A percentile compares a stretch with the other conserved stretches of the same genome.
Conservation (phyloP, 2,329 filamentous ascomycete species). For the Epichloe scottii region DNA sequence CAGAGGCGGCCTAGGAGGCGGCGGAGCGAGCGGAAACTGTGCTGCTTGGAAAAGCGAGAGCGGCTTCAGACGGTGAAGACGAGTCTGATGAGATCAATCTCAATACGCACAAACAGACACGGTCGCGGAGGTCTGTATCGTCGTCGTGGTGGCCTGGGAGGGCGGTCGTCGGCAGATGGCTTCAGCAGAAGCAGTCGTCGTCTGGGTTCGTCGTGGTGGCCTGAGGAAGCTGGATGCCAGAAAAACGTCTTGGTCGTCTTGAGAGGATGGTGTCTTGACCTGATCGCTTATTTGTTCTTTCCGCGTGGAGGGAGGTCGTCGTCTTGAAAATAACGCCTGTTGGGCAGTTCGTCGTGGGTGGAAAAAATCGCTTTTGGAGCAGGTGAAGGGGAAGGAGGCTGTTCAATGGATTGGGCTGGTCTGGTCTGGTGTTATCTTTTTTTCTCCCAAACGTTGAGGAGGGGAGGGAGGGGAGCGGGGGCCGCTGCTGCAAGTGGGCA, state of each 20-base stretch:
- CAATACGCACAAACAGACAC: conserved; percentile 2
- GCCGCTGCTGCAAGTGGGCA: background rate
- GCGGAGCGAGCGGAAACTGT: conserved; percentile 8
- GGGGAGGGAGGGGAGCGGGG: background rate
- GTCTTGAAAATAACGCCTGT: conserved; percentile 1
- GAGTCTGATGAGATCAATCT: background rate
- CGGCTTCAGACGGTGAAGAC: background rate
- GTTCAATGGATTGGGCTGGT: background rate
- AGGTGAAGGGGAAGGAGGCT: conserved; percentile 1
- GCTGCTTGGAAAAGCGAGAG: conserved; percentile 1
- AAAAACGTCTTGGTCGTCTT: conserved; percentile 6
- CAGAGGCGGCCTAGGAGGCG: conserved; percentile 9
- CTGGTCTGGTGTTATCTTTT: conserved; percentile 2
- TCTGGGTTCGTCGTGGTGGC: background rate
- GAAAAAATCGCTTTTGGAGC: conserved; percentile 4
- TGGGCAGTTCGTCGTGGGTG: conserved; percentile 4
- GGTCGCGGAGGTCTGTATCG: conserved; percentile 11
- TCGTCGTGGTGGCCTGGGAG: conserved; percentile 21
- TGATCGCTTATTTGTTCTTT: conserved; percentile 1
- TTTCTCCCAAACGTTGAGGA: background rate
- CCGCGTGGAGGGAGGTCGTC: background rate
- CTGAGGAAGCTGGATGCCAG: background rate
- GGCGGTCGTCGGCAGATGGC: conserved; percentile 15
- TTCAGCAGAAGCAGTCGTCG: conserved; percentile 7
- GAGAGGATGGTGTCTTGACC: background rate